Percentiles rank a stretch among this genome's conserved stretches.
Evolutionary conservation across 192 early-diverging fungal genomes (phyloP).

Genomic region (Martensiomyces pterosporus): DNA sequence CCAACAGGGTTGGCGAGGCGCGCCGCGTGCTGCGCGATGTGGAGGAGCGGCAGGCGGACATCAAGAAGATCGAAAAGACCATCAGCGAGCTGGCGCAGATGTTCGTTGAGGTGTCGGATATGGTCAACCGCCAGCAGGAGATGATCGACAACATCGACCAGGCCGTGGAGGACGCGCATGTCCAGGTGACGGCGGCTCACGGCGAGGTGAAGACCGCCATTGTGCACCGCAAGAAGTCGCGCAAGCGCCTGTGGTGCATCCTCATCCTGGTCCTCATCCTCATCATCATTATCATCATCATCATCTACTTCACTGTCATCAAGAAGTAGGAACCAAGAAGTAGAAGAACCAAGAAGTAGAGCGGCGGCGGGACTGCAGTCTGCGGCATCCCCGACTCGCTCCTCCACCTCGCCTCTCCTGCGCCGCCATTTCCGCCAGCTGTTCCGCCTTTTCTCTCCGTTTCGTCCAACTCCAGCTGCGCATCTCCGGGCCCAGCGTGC

Average conservation of each 20-base stretch:
- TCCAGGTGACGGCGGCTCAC: conserved; percentile 8
- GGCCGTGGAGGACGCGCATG: conserved; percentile 10
- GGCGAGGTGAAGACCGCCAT: conserved; percentile 28
- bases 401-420: too few species aligned
- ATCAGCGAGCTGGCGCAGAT: conserved; percentile 16
- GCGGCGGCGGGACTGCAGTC: too few species aligned
- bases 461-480: too few species aligned
- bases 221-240: conserved; percentile 17
- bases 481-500: too few species aligned
- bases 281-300: conserved; percentile 36
- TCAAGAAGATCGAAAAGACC: conserved; percentile 22
- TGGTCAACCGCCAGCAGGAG: conserved; percentile 30
- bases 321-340: too few species aligned
- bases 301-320: conserved; percentile 35
- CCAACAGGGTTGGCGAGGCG: conserved; percentile 8
- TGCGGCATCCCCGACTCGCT: too few species aligned
- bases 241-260: conserved; percentile 35
- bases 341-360: too few species aligned
- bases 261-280: conserved; percentile 41
- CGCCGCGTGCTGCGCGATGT: conserved; percentile 16
- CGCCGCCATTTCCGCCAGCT: too few species aligned
- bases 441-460: too few species aligned
- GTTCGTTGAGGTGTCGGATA: conserved; percentile 14
- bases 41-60: conserved; percentile 11
- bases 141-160: conserved; percentile 23